phyloP scores from a whole-genome alignment of 208 protist genomes.

The Angomonas ambiguus region DNA sequence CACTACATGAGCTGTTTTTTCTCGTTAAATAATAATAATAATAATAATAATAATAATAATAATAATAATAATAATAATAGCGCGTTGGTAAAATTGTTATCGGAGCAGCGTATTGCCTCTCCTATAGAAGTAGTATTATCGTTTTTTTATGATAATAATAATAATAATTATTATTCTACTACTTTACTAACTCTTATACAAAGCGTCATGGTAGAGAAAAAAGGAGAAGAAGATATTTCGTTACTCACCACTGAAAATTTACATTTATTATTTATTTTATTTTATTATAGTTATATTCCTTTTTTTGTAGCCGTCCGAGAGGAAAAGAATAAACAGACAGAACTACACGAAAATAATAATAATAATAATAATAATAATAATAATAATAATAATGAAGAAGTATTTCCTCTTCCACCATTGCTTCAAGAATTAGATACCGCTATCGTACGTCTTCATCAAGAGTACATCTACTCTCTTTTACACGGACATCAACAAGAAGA shows the following conservation, averaged over 20 bases:
- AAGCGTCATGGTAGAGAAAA: too few relatives aligned
- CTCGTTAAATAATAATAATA: not conserved
- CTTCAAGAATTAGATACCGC: not conserved
- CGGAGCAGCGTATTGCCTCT: not conserved
- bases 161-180: not conserved
- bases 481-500: not conserved
- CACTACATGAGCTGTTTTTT: not conserved
- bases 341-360: not conserved
- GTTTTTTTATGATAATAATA: not conserved
- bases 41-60: slow-evolving; percentile 2
- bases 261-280: not conserved
- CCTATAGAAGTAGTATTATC: not conserved
- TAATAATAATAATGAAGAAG: not conserved
- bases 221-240: too few relatives aligned
- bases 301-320: not conserved
- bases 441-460: not conserved
- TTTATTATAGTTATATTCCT: not conserved
- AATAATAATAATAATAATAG: not conserved
- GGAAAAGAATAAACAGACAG: too few relatives aligned
- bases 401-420: not conserved
- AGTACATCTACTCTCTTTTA: not conserved
- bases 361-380: slow-evolving; percentile 4
- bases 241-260: too few relatives aligned
- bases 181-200: too few relatives aligned
- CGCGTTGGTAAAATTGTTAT: not conserved